Conservation (phyloP, 768 basidiomycete genomes). For the Phylloporus rhodoxanthus region DNA sequence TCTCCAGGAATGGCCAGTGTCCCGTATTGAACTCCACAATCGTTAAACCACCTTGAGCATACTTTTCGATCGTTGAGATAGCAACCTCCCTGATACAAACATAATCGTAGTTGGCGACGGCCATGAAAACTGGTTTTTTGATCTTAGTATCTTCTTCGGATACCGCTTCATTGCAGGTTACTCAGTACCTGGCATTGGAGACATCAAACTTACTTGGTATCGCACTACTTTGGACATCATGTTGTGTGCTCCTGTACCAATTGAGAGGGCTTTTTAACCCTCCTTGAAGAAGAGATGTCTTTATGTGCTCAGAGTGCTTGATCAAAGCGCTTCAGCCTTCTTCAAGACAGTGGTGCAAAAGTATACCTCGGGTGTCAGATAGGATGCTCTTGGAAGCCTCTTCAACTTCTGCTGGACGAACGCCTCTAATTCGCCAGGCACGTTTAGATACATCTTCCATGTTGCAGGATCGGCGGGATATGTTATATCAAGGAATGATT, state of each 20-base stretch:
- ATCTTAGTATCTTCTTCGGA: conserved; percentile 25
- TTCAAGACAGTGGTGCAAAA: not conserved
- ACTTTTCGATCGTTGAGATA: conserved; percentile 20
- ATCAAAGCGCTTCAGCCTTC: conserved; percentile 1
- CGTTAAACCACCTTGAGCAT: conserved; percentile 26
- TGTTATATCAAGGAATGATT: conserved; percentile 34
- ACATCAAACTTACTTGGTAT: conserved; percentile 19
- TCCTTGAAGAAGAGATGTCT: conserved; percentile 23
- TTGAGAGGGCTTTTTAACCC: conserved; percentile 33
- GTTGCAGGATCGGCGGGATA: conserved; percentile 31
- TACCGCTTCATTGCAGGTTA: conserved; percentile 10
- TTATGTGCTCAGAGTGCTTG: conserved; percentile 28
- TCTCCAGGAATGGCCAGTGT: conserved; percentile 36
- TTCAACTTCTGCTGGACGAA: conserved; percentile 24
- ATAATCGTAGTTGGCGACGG: conserved; percentile 31
- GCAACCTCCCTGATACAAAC: conserved; percentile 27
- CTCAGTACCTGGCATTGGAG: not conserved
- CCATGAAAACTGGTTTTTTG: conserved; percentile 35
- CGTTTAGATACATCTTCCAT: conserved; percentile 34
- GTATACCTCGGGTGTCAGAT: conserved; percentile 31
- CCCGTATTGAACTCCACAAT: conserved; percentile 32
- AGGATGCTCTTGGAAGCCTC: conserved; percentile 24
- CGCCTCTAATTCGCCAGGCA: conserved; percentile 31
- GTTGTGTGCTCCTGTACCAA: conserved; percentile 34
- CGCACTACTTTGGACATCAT: conserved; percentile 25